Evolutionary conservation across 495 filamentous ascomycete genomes (phyloP), one percentile per base, ranked within the genome.

Genomic region (Aspergillus nanangensis): DNA sequence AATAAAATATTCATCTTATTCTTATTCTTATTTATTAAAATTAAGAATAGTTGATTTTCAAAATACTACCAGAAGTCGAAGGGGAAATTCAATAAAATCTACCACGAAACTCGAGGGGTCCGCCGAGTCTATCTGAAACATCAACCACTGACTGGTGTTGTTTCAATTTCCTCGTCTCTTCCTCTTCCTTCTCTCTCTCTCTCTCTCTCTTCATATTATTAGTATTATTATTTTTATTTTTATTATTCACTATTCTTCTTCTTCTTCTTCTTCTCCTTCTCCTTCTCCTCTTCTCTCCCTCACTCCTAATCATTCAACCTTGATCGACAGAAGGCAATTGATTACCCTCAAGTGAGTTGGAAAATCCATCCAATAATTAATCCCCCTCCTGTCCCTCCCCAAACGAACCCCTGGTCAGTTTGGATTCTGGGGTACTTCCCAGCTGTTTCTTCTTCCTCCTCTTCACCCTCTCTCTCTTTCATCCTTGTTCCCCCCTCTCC

Each of bases 81-180:
- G n/a, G n/a, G n/a, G n/a, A n/a, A n/a, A n/a, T n/a, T n/a, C n/a
- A n/a, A n/a, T n/a, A n/a, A n/a, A n/a, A n/a, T n/a, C n/a, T n/a
- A n/a, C n/a, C 25, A 29, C 7, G 25, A 29, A 29, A 11, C 5
- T 29, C 7, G 11, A 29, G 25, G 11, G 25, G 25, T 5, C 25
- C 34, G 45, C 39, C 40, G 45, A 56, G 22, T 56, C 41, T 56
- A 56, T 52, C 53, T 56, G 53, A 56, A 56, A 52, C 53, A 35
- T 15, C 39, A 29, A 11, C 7, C 25, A 11, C 7, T 38, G 35
- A 38, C 35, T 38, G n/a, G n/a, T 38, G 8, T 38, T 38, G 9
- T 15, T 38, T 38, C 8, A 20, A 14, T 14, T 15, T 20, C 10
- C 8, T 9, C 15, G 7, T 4, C 29, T 29, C 24, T 14, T 27